Evolutionary conservation across 83 land plant species (phyloP).

Genomic region (Diphasiastrum complanatum): DNA sequence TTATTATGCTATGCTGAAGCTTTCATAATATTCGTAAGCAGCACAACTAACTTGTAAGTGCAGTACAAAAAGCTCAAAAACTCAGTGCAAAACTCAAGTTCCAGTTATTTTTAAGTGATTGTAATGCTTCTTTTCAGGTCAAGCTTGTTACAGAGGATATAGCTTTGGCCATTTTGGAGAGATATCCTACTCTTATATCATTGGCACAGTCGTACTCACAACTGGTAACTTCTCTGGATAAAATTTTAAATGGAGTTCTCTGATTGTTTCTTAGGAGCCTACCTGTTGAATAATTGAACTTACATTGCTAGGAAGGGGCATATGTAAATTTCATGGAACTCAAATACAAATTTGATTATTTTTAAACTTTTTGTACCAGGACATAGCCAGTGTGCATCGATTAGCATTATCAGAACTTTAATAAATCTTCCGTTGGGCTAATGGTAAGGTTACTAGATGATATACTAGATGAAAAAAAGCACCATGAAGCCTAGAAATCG

Average conservation of each 20-base stretch:
- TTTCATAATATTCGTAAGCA: conserved; percentile 2
- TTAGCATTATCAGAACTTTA: too few relatives aligned
- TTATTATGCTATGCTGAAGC: background rate
- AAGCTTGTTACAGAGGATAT: conserved; percentile 86
- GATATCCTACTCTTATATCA: conserved; percentile 75
- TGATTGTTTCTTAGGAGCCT: background rate
- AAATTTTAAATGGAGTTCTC: background rate
- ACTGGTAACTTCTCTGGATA: conserved; percentile 45
- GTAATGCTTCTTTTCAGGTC: conserved; percentile 45
- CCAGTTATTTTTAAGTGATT: background rate
- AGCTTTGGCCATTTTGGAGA: conserved; percentile 70
- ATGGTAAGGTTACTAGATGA: too few relatives aligned
- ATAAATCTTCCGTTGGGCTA: too few relatives aligned
- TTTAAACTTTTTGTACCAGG: too few relatives aligned
- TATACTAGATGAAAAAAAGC: too few relatives aligned
- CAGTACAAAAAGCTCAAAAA: too few relatives aligned
- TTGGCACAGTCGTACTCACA: conserved; percentile 62
- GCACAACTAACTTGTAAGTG: background rate
- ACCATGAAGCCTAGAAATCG: too few relatives aligned
- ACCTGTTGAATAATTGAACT: too few relatives aligned
- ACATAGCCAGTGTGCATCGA: too few relatives aligned
- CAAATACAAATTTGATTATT: too few relatives aligned
- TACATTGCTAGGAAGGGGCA: too few relatives aligned
- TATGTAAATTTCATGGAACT: too few relatives aligned
- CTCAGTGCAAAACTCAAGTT: conserved; percentile 3